Conservation (phyloP, 2,329 filamentous ascomycete species). For the Balansia obtecta region DNA sequence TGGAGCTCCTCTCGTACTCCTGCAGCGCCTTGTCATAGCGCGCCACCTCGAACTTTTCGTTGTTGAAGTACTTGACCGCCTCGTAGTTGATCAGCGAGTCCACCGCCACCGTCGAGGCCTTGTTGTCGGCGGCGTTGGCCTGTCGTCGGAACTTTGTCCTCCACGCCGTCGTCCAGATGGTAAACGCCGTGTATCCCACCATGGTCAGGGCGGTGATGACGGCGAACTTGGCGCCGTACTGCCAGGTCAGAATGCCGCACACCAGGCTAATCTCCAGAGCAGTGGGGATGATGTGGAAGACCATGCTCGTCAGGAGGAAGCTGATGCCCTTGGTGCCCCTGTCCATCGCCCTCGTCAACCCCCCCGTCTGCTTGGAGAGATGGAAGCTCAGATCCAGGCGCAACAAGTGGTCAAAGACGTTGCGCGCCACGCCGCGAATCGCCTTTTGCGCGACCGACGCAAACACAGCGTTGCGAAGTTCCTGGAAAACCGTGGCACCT, state of each 20-base stretch:
- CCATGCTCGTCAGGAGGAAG: slow-evolving; percentile 94
- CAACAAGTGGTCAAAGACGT: slow-evolving; percentile 85
- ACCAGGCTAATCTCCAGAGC: slow-evolving; percentile 90
- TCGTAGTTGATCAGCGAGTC: slow-evolving; percentile 98
- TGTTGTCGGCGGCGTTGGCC: slow-evolving; percentile 93
- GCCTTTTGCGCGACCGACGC: slow-evolving; percentile 95
- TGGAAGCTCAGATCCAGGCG: slow-evolving; percentile 89
- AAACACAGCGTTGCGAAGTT: slow-evolving; percentile 91
- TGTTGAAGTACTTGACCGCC: slow-evolving; percentile 99
- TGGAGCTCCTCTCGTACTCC: slow-evolving; percentile 84
- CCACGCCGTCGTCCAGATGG: slow-evolving; percentile 93
- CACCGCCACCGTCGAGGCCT: slow-evolving; percentile 85
- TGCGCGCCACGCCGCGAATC: slow-evolving; percentile 78
- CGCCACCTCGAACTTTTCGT: slow-evolving; percentile 85
- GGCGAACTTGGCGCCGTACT: slow-evolving; percentile 87
- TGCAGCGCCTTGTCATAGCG: slow-evolving; percentile 81
- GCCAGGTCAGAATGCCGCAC: slow-evolving; percentile 90
- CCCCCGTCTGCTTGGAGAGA: slow-evolving; percentile 85
- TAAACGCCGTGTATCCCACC: slow-evolving; percentile 91
- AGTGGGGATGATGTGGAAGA: slow-evolving; percentile 92
- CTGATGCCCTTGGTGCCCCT: slow-evolving; percentile 97
- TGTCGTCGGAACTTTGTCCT: slow-evolving; percentile 91
- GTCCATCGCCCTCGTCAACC: slow-evolving; percentile 86
- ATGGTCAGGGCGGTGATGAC: slow-evolving; percentile 84
- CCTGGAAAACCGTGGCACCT: slow-evolving; percentile 80